These are phyloP conservation scores for Citrus maxima DNA, from an alignment of 345 rosid species.

Conservation along the genomic window DNA sequence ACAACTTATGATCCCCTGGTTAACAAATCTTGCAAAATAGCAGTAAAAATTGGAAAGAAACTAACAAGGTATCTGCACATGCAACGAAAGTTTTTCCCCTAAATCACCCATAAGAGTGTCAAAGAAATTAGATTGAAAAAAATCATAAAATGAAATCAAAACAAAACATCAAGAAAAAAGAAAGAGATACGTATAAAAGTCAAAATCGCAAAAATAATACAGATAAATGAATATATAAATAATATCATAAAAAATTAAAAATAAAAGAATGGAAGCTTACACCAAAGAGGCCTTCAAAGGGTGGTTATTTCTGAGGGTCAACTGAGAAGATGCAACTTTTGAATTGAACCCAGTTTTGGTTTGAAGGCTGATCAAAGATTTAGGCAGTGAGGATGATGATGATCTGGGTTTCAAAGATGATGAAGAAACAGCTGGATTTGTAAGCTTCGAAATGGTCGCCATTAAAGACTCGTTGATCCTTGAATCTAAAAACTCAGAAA, in stretches of 20 bases:
- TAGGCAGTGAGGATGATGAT: slow-evolving; percentile 23
- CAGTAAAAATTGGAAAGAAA: background rate
- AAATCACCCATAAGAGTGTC: background rate
- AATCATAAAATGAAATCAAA: background rate
- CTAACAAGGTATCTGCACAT: background rate
- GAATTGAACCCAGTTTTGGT: slow-evolving; percentile 22
- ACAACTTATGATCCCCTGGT: background rate
- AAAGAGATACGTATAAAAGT: background rate
- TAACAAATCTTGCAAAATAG: background rate
- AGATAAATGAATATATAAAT: background rate
- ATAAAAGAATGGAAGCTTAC: slow-evolving; percentile 36
- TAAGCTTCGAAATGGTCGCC: slow-evolving; percentile 84
- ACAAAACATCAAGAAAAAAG: background rate
- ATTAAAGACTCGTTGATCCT: slow-evolving; percentile 30
- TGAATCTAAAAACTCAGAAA: background rate
- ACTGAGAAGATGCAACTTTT: slow-evolving; percentile 44
- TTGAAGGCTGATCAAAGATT: slow-evolving; percentile 37
- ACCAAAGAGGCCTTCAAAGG: slow-evolving; percentile 38
- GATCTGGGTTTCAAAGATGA: slow-evolving; percentile 42
- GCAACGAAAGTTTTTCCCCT: background rate
- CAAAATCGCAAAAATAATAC: background rate
- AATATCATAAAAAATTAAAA: background rate
- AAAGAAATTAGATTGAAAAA: background rate
- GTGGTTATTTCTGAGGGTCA: slow-evolving; percentile 35
- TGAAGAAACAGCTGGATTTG: slow-evolving; percentile 39